Evolutionary conservation across 495 filamentous ascomycete genomes (phyloP), one percentile per base, ranked within the genome.

Genomic region (Tuber borchii): DNA sequence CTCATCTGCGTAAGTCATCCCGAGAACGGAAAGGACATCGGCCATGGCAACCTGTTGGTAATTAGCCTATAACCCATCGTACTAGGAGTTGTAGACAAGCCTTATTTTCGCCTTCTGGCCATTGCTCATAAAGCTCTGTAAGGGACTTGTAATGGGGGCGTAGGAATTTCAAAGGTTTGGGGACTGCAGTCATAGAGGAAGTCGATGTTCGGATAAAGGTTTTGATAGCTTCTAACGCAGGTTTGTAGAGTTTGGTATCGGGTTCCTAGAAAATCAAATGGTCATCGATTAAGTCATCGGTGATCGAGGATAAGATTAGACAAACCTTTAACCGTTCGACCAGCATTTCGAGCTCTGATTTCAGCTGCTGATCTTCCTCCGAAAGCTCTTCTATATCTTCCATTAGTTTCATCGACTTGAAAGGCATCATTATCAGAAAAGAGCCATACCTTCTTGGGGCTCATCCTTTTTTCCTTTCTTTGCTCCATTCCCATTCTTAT

Each of bases 1-100:
- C 84, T 98, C 96, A 79, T 98, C 95, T 72, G 95, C 95, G 84
- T 94, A 97, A 56, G 96, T 99, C 95, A 99, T 99, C 77, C 95
- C 95, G 73, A 99, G 91, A 34, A 99, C 95, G 9, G 95, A 98
- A 22, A 99, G 87, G 81, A 95, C 94, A 86, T 99, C 96, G 56
- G 95, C 96, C 75, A 99, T 86, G 12, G 93, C 93, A 80, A 91
- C 88, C 90, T 91, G 75, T 26, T 48, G 42, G 44, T 51, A 40
- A 65, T 79, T 71, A 79, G 73, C 56, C 56, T 34, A 14, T 8
- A 12, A 26, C 26, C 26, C 26, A 34, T 8, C 26, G 34, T 65
- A 65, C 56, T 6, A 22, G 51, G 56, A 19, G 16, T 65, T 65
- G 56, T 26, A 16, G 84, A 78, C 72, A 61, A 79, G 91, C 91